Base-by-base conservation (phyloP, 345 rosid genomes). In the Dipteronia sinensis region DNA sequence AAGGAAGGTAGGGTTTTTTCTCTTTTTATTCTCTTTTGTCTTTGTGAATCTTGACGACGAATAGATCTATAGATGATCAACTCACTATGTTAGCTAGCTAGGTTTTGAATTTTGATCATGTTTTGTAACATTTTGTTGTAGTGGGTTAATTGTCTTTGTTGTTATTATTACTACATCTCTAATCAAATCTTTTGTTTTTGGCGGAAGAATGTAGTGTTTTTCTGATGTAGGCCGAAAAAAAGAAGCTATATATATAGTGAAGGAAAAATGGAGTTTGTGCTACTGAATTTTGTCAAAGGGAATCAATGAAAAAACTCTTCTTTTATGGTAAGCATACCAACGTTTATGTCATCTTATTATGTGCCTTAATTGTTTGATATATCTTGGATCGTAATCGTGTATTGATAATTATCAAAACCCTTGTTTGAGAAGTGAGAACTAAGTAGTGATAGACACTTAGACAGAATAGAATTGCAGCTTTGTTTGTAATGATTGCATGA, bases 251-350 rank as follows among this genome's bases (percentile, higher is more conserved):
- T 58, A 58, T 12, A 27, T 75, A 51, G 34, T 19, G 19, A 10
- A 34, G 58, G 11, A 27, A 75, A 38, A 38, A 22, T 64, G 78
- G 46, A 40, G 65, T 75, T 70, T 49, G 72, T 55, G 58, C 65
- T 34, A 15, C 72, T 62, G 40, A 81, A 70, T 22, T 73, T 66
- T 63, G 19, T 63, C 19, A 58, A 68, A 53, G 64, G 65, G 67
- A 65, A 65, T 70, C 58, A 22, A 62, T 46, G 22, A 53, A 58
- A 71, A 71, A n/a, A 7, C 44, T 58, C 38, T 27, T 65, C 62
- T 67, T 74, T 23, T 23, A 44, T 76, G 83, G 84, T 83, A 83
- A 83, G 86, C 71, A 46, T 61, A 49, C 20, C 59, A 53, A 65
- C 15, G 42, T 74, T 75, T 59, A 6, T 73, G 47, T 69, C 1